Conservation (phyloP, 2,329 filamentous ascomycete genomes). For the Colletotrichum navitas region DNA sequence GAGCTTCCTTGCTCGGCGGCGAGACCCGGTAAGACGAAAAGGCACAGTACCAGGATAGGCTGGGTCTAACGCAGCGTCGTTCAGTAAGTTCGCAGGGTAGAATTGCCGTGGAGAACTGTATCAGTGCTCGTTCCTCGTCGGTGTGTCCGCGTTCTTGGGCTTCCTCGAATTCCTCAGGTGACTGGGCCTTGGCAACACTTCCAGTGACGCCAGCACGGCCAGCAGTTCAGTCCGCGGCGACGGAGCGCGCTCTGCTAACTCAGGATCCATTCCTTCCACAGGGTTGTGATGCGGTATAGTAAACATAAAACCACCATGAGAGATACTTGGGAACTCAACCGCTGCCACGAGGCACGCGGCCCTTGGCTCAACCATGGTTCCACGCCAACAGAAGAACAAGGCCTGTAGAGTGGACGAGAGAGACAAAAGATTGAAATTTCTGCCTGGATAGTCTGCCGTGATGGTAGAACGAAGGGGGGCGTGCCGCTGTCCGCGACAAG, state of each 20-base stretch:
- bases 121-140: too few relatives aligned
- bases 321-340: neutral
- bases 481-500: neutral
- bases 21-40: too few relatives aligned
- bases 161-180: neutral
- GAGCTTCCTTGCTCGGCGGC: neutral
- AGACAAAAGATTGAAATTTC: neutral
- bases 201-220: neutral
- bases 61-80: too few relatives aligned
- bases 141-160: too few relatives aligned
- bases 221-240: neutral
- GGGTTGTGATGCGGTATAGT: neutral
- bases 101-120: too few relatives aligned
- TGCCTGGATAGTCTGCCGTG: neutral
- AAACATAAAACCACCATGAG: neutral
- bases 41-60: too few relatives aligned
- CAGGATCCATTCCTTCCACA: neutral
- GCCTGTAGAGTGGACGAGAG: neutral
- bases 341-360: neutral
- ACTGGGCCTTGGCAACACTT: neutral
- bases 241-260: neutral
- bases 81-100: too few relatives aligned
- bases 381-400: neutral
- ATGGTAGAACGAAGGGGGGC: neutral
- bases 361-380: neutral